These are phyloP conservation scores for Bassia scoparia DNA, from an alignment of 148 eudicot species.

Conservation along the genomic window DNA sequence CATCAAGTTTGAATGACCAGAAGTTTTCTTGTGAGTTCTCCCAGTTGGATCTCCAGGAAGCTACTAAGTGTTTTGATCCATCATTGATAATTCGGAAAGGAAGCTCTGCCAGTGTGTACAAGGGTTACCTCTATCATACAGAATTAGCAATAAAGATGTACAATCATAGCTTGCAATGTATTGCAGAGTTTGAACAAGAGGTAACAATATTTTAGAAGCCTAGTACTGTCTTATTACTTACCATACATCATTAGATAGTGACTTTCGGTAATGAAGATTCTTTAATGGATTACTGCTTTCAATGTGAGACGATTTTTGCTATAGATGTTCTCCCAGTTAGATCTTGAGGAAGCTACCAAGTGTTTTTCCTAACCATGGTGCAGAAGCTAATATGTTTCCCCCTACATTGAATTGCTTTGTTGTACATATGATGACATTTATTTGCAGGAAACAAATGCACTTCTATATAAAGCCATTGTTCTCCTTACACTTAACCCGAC, in stretches of 20 bases:
- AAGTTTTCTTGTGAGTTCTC: slow-evolving; percentile 52
- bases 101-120: slow-evolving; percentile 60
- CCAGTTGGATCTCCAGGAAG: slow-evolving; percentile 59
- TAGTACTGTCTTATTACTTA: not conserved
- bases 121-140: slow-evolving; percentile 58
- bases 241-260: not conserved
- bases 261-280: not conserved
- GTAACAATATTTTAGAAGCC: slow-evolving; percentile 23
- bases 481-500: no score
- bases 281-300: not conserved
- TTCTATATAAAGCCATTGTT: no score
- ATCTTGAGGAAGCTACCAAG: no score
- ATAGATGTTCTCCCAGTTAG: no score
- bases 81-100: slow-evolving; percentile 71
- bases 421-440: no score
- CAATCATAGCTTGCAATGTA: slow-evolving; percentile 55
- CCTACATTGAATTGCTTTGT: not conserved
- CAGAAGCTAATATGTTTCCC: not conserved
- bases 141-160: slow-evolving; percentile 71
- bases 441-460: not conserved
- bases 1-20: slow-evolving; percentile 34
- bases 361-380: not conserved
- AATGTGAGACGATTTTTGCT: no score
- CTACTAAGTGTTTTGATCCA: slow-evolving; percentile 49
- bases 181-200: slow-evolving; percentile 71